phyloP scores from a whole-genome alignment of 345 rosid genomes.

The Corchorus capsularis region DNA sequence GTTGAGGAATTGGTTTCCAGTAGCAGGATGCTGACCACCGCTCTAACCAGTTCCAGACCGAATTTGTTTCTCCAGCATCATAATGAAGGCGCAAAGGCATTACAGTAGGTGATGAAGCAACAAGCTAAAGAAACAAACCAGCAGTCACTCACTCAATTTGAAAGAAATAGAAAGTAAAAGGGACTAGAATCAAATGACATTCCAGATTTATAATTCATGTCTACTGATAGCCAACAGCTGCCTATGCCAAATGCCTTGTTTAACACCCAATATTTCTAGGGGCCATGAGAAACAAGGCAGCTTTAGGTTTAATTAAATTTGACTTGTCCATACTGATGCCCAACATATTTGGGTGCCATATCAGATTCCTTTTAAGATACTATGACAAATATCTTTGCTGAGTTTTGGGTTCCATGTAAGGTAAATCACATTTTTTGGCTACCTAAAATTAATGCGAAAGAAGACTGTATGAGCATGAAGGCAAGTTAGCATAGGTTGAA shows the following conservation, averaged over 20 bases:
- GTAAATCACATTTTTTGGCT: neutral
- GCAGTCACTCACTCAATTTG: constrained; percentile 21
- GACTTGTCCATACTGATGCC: neutral
- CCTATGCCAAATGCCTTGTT: neutral
- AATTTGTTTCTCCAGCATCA: constrained; percentile 59
- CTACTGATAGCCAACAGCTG: neutral
- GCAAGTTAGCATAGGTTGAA: neutral
- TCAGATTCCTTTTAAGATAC: neutral
- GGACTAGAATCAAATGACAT: neutral
- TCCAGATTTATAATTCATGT: neutral
- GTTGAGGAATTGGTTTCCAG: constrained; percentile 78
- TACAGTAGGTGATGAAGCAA: constrained; percentile 66
- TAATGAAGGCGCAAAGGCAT: constrained; percentile 59
- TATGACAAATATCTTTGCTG: neutral
- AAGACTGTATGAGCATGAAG: neutral
- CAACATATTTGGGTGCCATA: neutral
- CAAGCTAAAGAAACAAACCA: constrained; percentile 59
- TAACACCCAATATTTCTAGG: neutral
- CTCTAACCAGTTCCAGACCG: constrained; percentile 73
- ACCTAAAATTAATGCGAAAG: constrained; percentile 7
- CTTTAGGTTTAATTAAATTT: neutral
- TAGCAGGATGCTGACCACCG: constrained; percentile 74
- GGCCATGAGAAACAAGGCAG: constrained; percentile 10
- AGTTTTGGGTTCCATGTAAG: neutral
- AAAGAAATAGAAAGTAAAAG: neutral